Conservation (phyloP, 768 basidiomycete species). For the Russula lepida region DNA sequence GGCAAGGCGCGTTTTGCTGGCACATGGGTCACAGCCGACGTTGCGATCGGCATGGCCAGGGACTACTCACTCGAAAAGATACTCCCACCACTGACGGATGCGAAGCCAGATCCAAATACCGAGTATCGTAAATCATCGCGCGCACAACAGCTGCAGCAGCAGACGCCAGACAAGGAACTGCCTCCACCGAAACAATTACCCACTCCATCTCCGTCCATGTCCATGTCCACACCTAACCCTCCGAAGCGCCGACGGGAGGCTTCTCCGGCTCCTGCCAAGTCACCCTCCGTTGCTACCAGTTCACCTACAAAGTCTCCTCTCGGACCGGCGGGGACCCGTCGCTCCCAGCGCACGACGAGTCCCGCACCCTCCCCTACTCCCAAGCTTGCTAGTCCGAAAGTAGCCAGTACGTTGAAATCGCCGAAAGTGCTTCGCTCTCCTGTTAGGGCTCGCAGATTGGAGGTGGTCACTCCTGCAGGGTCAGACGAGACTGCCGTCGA, state of each 20-base stretch:
- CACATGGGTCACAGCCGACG: constrained; percentile 66
- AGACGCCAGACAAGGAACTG: constrained; percentile 20
- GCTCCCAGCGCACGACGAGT: constrained; percentile 37
- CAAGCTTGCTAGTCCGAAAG: constrained; percentile 29
- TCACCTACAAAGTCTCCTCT: constrained; percentile 18
- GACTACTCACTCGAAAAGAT: constrained; percentile 55
- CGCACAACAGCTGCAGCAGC: constrained; percentile 30
- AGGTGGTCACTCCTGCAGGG: constrained; percentile 38
- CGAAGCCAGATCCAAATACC: constrained; percentile 66
- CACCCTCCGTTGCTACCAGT: constrained; percentile 32
- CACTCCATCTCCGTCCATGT: constrained; percentile 32
- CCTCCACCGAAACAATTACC: constrained; percentile 24
- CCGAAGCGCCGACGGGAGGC: constrained; percentile 45
- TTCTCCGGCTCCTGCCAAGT: constrained; percentile 45
- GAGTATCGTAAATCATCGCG: constrained; percentile 67
- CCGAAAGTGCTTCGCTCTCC: constrained; percentile 31
- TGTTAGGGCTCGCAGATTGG: constrained; percentile 29
- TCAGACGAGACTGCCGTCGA: constrained; percentile 62
- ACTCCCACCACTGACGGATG: constrained; percentile 57
- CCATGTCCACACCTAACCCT: constrained; percentile 29
- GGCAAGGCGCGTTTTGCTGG: constrained; percentile 75
- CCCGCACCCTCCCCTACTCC: constrained; percentile 32
- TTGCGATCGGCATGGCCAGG: constrained; percentile 61
- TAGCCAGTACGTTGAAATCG: constrained; percentile 29
- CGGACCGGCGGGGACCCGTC: constrained; percentile 28